A percentile compares a stretch with the other conserved stretches of the same genome.
phyloP scores from a whole-genome alignment of 2,329 filamentous ascomycete genomes.

The Fonsecaea erecta region DNA sequence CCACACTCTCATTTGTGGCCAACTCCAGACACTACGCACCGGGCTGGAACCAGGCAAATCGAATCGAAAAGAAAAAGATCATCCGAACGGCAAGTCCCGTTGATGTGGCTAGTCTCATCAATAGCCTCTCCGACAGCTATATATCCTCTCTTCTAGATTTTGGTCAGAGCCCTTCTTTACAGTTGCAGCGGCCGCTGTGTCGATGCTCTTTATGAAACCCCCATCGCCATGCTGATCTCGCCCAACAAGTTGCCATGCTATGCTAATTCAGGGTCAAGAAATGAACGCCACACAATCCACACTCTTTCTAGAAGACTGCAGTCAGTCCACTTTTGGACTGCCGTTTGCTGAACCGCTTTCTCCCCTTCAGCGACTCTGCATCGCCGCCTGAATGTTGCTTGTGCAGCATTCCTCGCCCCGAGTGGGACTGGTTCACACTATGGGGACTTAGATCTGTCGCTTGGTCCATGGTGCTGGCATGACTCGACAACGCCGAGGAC shows the following conservation, averaged over 20 bases:
- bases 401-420: constrained; percentile 52
- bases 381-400: constrained; percentile 53
- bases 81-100: neutral
- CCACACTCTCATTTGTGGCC: constrained; percentile 25
- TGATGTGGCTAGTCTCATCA: constrained; percentile 8
- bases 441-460: constrained; percentile 44
- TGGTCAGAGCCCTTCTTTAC: constrained; percentile 10
- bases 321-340: constrained; percentile 94
- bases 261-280: constrained; percentile 25
- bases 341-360: constrained; percentile 81
- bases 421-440: constrained; percentile 39
- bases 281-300: constrained; percentile 6
- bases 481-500: constrained; percentile 73
- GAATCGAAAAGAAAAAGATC: neutral
- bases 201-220: constrained; percentile 16
- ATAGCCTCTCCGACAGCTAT: neutral
- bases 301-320: constrained; percentile 70
- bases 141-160: constrained; percentile 25
- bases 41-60: neutral
- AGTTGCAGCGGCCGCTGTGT: constrained; percentile 1
- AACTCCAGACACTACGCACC: constrained; percentile 11
- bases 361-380: constrained; percentile 61
- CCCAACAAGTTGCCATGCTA: constrained; percentile 30
- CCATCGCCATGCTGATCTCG: constrained; percentile 26
- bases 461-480: constrained; percentile 51